phyloP scores from a whole-genome alignment of 75 land plant species.

The Pinus taeda region DNA sequence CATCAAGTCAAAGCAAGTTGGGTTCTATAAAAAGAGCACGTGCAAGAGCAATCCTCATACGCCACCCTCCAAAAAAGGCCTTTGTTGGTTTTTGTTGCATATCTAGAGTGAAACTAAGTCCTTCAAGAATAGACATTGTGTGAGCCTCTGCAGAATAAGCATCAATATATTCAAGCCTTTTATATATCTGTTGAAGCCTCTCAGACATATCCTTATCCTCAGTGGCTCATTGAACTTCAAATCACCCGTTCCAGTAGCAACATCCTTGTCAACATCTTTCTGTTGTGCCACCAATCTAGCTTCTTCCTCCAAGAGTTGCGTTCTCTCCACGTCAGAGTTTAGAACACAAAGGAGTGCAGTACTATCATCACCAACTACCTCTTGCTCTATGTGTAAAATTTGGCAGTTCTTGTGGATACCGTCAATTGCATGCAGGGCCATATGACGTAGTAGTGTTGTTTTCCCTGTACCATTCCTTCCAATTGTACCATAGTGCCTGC shows the following conservation, averaged over 20 bases:
- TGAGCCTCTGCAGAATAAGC: conserved; percentile 96
- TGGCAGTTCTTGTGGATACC: conserved; percentile 96
- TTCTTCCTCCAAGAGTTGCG: conserved; percentile 88
- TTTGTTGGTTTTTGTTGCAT: too few relatives aligned
- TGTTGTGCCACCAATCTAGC: conserved; percentile 63
- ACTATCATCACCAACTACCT: conserved; percentile 92
- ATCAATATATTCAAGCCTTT: conserved; percentile 90
- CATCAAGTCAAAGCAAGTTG: too few relatives aligned
- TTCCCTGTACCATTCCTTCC: conserved; percentile 99
- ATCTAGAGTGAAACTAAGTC: too few relatives aligned
- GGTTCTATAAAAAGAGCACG: too few relatives aligned
- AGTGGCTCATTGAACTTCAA: conserved; percentile 19
- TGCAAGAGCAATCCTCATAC: too few relatives aligned
- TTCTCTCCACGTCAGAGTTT: conserved; percentile 84
- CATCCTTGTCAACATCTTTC: conserved; percentile 60
- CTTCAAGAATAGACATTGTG: conserved; percentile 96
- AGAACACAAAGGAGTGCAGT: conserved; percentile 92
- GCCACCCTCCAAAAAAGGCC: too few relatives aligned
- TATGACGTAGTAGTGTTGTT: conserved; percentile 90
- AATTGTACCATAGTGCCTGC: conserved; percentile 50
- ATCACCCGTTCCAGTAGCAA: conserved; percentile 18
- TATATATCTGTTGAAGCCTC: conserved; percentile 92
- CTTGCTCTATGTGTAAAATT: conserved; percentile 98
- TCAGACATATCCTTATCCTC: conserved; percentile 62
- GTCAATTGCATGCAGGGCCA: conserved; percentile 99